A percentile compares a stretch with the other conserved stretches of the same genome.
phyloP scores from a whole-genome alignment of 2,329 filamentous ascomycete genomes.

The Remersonia thermophila region DNA sequence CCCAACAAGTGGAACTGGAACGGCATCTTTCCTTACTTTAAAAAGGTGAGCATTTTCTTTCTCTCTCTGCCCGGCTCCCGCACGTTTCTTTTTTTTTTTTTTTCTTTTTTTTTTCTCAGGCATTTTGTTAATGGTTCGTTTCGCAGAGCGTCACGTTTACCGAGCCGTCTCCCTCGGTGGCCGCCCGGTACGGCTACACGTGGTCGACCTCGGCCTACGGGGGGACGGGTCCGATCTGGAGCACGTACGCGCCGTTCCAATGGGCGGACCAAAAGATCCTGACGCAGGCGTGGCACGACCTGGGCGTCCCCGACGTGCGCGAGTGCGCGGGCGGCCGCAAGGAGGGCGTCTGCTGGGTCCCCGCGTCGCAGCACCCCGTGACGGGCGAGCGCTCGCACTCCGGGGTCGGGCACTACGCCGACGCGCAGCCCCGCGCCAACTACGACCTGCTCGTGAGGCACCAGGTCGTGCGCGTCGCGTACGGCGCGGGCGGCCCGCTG shows the following conservation, averaged over 20 bases:
- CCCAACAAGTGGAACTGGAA: slow-evolving; percentile 25
- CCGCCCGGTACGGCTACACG: slow-evolving; percentile 13
- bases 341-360: slow-evolving; percentile 22
- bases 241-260: slow-evolving; percentile 22
- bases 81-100: no score
- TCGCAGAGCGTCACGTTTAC: slow-evolving; percentile 22
- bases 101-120: no score
- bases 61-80: no score
- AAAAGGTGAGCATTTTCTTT: slow-evolving; percentile 20
- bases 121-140: neutral
- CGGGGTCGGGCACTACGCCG: slow-evolving; percentile 21
- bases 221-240: slow-evolving; percentile 21
- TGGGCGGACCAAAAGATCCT: slow-evolving; percentile 19
- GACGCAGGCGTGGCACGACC: slow-evolving; percentile 13
- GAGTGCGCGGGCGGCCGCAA: slow-evolving; percentile 22
- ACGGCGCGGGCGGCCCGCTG: slow-evolving; percentile 5
- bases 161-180: slow-evolving; percentile 13
- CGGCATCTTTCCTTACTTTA: slow-evolving; percentile 24
- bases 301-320: slow-evolving; percentile 15
- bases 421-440: slow-evolving; percentile 15
- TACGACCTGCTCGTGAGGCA: slow-evolving; percentile 19
- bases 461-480: slow-evolving; percentile 17
- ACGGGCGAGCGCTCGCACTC: slow-evolving; percentile 20
- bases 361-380: slow-evolving; percentile 20
- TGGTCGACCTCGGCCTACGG: slow-evolving; percentile 19